Conservation (phyloP, 768 basidiomycete genomes). For the Neoboletus magnificus region DNA sequence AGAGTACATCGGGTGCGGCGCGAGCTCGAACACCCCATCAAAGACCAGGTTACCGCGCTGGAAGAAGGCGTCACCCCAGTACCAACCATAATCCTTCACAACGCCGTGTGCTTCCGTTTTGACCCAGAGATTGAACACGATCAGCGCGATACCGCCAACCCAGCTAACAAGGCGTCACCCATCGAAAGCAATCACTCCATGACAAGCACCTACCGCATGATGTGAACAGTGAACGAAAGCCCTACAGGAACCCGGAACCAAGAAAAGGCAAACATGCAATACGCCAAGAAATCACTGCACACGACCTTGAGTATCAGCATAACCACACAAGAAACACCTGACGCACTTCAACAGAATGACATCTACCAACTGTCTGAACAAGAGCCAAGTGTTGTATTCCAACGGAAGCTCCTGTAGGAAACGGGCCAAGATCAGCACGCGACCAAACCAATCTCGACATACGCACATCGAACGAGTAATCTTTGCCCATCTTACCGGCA, state of each 20-base stretch:
- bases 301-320: slow-evolving; percentile 2
- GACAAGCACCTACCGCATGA: slow-evolving; percentile 60
- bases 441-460: background rate
- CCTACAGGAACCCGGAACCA: slow-evolving; percentile 84
- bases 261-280: slow-evolving; percentile 92
- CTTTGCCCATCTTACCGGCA: slow-evolving; percentile 89
- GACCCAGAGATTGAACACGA: slow-evolving; percentile 97
- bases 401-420: slow-evolving; percentile 71
- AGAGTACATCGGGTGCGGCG: slow-evolving; percentile 95
- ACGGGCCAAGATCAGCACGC: background rate
- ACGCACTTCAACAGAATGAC: slow-evolving; percentile 92
- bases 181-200: background rate
- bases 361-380: slow-evolving; percentile 95
- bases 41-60: slow-evolving; percentile 92
- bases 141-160: slow-evolving; percentile 80
- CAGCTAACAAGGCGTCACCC: slow-evolving; percentile 50
- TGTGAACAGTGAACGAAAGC: slow-evolving; percentile 68
- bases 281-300: slow-evolving; percentile 86
- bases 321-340: background rate
- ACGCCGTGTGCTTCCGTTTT: slow-evolving; percentile 97
- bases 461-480: slow-evolving; percentile 88
- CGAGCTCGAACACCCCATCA: slow-evolving; percentile 95
- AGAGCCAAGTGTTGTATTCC: slow-evolving; percentile 95
- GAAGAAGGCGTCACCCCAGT: slow-evolving; percentile 93
- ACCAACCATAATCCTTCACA: slow-evolving; percentile 98